phyloP scores from a whole-genome alignment of 2,329 filamentous ascomycete species.

The Cladophialophora yegresii region DNA sequence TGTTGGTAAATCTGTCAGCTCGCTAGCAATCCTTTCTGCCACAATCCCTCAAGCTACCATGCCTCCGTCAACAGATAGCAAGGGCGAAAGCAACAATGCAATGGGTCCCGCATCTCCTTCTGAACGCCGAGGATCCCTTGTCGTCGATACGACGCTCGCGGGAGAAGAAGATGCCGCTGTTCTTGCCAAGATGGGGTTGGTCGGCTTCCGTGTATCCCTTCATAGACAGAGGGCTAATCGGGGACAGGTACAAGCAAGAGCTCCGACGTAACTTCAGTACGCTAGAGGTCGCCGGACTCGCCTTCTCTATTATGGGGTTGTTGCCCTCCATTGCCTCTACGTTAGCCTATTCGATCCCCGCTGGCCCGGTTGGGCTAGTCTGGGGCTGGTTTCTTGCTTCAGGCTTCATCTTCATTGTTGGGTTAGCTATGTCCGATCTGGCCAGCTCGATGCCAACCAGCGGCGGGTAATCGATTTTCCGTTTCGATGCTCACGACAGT shows the following conservation, averaged over 20 bases:
- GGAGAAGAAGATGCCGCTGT: slow-evolving; percentile 46
- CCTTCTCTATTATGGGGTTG: slow-evolving; percentile 63
- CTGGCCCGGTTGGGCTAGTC: slow-evolving; percentile 63
- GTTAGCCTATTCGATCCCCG: slow-evolving; percentile 60
- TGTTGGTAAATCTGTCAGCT: neutral
- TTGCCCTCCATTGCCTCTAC: slow-evolving; percentile 63
- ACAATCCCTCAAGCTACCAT: neutral
- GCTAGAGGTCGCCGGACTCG: slow-evolving; percentile 63
- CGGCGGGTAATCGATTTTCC: slow-evolving; percentile 43
- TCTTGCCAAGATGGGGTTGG: slow-evolving; percentile 40
- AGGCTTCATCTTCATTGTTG: slow-evolving; percentile 60
- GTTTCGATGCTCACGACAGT: neutral
- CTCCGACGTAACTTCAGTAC: slow-evolving; percentile 63
- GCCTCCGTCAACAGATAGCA: slow-evolving; percentile 4
- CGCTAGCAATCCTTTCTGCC: neutral
- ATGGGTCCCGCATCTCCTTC: slow-evolving; percentile 5
- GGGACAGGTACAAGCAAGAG: slow-evolving; percentile 58
- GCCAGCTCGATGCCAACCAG: slow-evolving; percentile 59
- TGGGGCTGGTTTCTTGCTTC: slow-evolving; percentile 64
- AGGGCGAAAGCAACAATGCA: neutral
- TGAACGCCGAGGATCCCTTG: slow-evolving; percentile 26
- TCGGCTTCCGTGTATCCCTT: neutral
- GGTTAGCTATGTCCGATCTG: slow-evolving; percentile 58
- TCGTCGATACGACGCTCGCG: slow-evolving; percentile 31
- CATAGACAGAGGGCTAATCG: neutral